phyloP scores from a whole-genome alignment of 768 basidiomycete species.

The Amanita rimosa region DNA sequence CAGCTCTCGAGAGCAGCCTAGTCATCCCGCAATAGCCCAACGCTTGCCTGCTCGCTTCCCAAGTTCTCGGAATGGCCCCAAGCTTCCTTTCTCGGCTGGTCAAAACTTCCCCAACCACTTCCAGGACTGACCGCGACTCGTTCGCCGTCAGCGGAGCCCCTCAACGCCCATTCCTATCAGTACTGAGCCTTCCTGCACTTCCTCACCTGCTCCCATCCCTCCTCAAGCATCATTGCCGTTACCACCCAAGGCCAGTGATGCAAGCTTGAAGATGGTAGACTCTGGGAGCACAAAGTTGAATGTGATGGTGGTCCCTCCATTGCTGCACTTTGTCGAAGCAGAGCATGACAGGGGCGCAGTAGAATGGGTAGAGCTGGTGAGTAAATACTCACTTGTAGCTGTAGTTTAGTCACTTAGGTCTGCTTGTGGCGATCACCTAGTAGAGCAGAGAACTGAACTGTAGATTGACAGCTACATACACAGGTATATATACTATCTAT shows the following conservation, averaged over 20 bases:
- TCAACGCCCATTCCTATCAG: not conserved
- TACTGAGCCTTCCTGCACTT: not conserved
- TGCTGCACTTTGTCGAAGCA: not conserved
- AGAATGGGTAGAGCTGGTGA: no score
- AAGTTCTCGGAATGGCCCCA: not conserved
- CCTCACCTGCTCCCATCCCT: not conserved
- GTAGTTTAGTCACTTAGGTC: no score
- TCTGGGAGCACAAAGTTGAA: not conserved
- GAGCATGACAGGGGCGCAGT: no score
- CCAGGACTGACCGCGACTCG: not conserved
- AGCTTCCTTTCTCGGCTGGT: constrained; percentile 7
- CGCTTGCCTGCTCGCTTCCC: not conserved
- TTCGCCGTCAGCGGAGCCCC: not conserved
- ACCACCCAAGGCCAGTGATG: not conserved
- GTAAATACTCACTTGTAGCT: no score
- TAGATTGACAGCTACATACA: no score
- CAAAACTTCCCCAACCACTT: not conserved
- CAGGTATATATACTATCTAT: no score
- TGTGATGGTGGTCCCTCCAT: constrained; percentile 5
- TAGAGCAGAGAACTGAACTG: no score
- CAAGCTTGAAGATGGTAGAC: not conserved
- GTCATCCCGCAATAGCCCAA: no score
- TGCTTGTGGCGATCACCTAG: no score
- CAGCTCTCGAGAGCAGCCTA: no score
- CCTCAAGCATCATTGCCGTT: not conserved